A percentile compares a stretch with the other conserved stretches of the same genome.
Evolutionary conservation across 2,329 filamentous ascomycete species (phyloP).

Genomic region (Ascosphaera acerosa): DNA sequence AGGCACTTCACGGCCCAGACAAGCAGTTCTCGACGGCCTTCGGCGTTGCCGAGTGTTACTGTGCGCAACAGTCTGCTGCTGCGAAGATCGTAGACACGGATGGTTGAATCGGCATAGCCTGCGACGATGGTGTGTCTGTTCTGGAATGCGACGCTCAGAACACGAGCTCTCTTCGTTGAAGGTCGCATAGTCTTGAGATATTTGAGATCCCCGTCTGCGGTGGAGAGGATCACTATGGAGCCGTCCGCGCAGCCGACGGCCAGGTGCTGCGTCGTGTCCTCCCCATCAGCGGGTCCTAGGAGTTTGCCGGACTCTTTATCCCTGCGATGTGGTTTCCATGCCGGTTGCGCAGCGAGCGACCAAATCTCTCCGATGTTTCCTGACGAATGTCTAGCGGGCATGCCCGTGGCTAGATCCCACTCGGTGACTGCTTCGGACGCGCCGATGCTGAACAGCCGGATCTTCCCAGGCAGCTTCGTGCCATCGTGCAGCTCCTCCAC

Average conservation of each 20-base stretch:
- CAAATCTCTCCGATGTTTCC: conserved; percentile 92
- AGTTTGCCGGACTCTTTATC: conserved; percentile 13
- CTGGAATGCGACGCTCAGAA: conserved; percentile 79
- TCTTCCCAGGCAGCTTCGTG: conserved; percentile 37
- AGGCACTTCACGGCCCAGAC: conserved; percentile 87
- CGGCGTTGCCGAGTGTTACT: conserved; percentile 59
- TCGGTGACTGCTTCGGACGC: conserved; percentile 83
- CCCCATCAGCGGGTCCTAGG: conserved; percentile 13
- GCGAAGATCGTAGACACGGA: conserved; percentile 67
- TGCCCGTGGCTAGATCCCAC: conserved; percentile 67
- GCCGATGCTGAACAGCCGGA: conserved; percentile 86
- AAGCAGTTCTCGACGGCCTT: conserved; percentile 60
- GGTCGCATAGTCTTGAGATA: conserved; percentile 57
- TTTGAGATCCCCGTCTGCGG: conserved; percentile 56
- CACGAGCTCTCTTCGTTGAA: conserved; percentile 60
- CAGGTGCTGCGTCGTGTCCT: conserved; percentile 33
- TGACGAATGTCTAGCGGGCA: conserved; percentile 55
- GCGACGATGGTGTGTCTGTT: conserved; percentile 59
- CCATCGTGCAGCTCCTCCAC: conserved; percentile 31
- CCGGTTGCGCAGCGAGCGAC: conserved; percentile 77
- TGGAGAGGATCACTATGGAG: conserved; percentile 64
- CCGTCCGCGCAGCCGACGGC: conserved; percentile 82
- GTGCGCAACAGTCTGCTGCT: conserved; percentile 50
- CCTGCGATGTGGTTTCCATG: conserved; percentile 17
- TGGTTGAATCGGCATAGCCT: conserved; percentile 90